These are phyloP conservation scores for Claviceps spartinae DNA, from an alignment of 2,329 filamentous ascomycete species.

Conservation along the genomic window DNA sequence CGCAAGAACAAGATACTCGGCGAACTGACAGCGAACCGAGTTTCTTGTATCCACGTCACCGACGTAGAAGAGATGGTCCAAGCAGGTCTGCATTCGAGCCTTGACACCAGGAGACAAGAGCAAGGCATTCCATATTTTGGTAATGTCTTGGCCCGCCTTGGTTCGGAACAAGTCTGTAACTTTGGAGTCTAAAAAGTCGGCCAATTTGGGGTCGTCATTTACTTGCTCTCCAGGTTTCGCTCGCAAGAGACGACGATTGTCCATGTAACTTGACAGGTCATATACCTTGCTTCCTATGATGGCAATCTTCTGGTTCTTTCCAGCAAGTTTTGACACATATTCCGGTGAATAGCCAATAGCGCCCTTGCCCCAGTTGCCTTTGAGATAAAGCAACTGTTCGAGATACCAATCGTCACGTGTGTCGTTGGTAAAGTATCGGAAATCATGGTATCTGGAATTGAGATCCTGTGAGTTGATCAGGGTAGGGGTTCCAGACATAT, in stretches of 20 bases:
- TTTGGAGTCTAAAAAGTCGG: slow-evolving; percentile 66
- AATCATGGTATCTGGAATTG: slow-evolving; percentile 82
- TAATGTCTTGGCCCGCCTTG: slow-evolving; percentile 65
- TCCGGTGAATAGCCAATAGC: slow-evolving; percentile 69
- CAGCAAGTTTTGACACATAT: slow-evolving; percentile 59
- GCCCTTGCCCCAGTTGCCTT: slow-evolving; percentile 71
- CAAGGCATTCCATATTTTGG: slow-evolving; percentile 67
- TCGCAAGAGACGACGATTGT: slow-evolving; percentile 55
- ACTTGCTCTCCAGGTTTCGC: slow-evolving; percentile 38
- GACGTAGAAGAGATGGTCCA: slow-evolving; percentile 91
- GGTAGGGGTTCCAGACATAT: slow-evolving; percentile 54
- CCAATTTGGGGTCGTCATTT: slow-evolving; percentile 36
- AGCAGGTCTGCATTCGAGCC: slow-evolving; percentile 61
- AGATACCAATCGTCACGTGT: slow-evolving; percentile 82
- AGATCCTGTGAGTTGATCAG: slow-evolving; percentile 53
- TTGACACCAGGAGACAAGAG: slow-evolving; percentile 42
- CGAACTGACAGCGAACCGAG: slow-evolving; percentile 72
- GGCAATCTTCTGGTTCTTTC: slow-evolving; percentile 52
- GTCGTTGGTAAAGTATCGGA: slow-evolving; percentile 72
- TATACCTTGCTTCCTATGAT: slow-evolving; percentile 73
- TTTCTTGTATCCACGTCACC: slow-evolving; percentile 85
- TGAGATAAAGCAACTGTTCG: slow-evolving; percentile 71
- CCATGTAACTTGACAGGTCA: slow-evolving; percentile 73
- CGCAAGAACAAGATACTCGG: slow-evolving; percentile 76
- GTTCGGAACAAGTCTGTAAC: slow-evolving; percentile 67